Conservation (phyloP, 2,329 filamentous ascomycete species). For the Hortaea werneckii region DNA sequence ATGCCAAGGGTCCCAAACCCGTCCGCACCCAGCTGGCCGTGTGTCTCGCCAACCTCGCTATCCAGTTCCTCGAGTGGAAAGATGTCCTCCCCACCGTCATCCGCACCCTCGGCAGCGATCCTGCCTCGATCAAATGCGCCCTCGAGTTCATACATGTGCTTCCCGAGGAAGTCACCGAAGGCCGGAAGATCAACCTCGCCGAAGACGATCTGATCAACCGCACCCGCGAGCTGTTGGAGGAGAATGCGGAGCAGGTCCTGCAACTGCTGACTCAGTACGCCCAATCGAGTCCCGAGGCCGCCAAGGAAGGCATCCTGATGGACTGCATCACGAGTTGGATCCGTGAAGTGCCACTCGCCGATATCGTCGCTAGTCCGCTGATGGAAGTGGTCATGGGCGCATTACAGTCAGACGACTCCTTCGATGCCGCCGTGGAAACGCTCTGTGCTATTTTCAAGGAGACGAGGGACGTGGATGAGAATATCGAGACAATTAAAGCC, state of each 20-base stretch:
- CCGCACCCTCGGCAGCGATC: slow-evolving; percentile 62
- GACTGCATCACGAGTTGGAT: slow-evolving; percentile 97
- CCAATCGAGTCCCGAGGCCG: slow-evolving; percentile 80
- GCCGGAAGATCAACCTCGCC: slow-evolving; percentile 97
- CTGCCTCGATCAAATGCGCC: slow-evolving; percentile 73
- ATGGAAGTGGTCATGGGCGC: slow-evolving; percentile 72
- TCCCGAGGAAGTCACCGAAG: slow-evolving; percentile 97
- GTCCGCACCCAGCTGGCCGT: slow-evolving; percentile 83
- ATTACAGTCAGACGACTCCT: slow-evolving; percentile 63
- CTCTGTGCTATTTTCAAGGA: slow-evolving; percentile 85
- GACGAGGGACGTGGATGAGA: slow-evolving; percentile 88
- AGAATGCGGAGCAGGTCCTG: slow-evolving; percentile 83
- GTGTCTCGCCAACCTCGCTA: slow-evolving; percentile 85
- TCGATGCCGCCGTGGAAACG: slow-evolving; percentile 84
- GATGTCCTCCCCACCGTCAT: slow-evolving; percentile 80
- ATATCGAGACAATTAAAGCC: slow-evolving; percentile 66
- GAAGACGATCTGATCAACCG: slow-evolving; percentile 87
- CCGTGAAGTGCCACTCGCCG: slow-evolving; percentile 74
- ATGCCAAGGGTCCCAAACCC: slow-evolving; percentile 68
- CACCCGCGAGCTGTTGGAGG: slow-evolving; percentile 79
- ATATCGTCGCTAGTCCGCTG: slow-evolving; percentile 76
- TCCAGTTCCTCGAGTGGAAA: slow-evolving; percentile 94
- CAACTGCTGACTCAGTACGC: slow-evolving; percentile 81
- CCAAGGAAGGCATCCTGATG: slow-evolving; percentile 79
- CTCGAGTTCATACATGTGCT: slow-evolving; percentile 94